Conservation (phyloP, 1,284 basidiomycete genomes). For the Apiotrichum akiyoshidainum region DNA sequence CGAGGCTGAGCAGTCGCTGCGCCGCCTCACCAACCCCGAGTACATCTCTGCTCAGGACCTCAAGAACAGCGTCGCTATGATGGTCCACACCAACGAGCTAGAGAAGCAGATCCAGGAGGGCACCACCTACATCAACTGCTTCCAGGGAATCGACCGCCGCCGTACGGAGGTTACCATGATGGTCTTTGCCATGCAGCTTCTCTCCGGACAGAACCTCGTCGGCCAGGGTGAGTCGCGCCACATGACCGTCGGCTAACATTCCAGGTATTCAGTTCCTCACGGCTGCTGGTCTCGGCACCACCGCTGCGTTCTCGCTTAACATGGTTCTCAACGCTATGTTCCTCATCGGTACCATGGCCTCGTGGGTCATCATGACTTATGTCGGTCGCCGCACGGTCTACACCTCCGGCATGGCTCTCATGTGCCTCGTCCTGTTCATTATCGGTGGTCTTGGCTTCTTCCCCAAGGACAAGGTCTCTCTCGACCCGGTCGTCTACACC, state of each 20-base stretch:
- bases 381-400: slow-evolving; percentile 22
- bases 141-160: slow-evolving; percentile 26
- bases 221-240: not conserved
- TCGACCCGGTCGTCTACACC: not conserved
- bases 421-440: slow-evolving; percentile 13
- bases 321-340: slow-evolving; percentile 29
- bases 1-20: slow-evolving; percentile 31
- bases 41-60: slow-evolving; percentile 25
- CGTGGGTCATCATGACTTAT: slow-evolving; percentile 9
- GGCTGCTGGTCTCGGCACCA: slow-evolving; percentile 47
- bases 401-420: slow-evolving; percentile 19
- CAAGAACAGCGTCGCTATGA: slow-evolving; percentile 32
- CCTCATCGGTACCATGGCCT: slow-evolving; percentile 12
- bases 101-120: slow-evolving; percentile 25
- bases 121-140: slow-evolving; percentile 25
- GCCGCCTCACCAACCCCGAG: slow-evolving; percentile 21
- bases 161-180: slow-evolving; percentile 25
- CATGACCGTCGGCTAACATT: no score
- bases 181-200: slow-evolving; percentile 23
- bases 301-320: slow-evolving; percentile 45
- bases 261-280: slow-evolving; percentile 41
- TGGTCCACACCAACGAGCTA: slow-evolving; percentile 36
- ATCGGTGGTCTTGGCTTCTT: slow-evolving; percentile 18
- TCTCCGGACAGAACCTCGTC: not conserved
- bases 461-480: not conserved